phyloP scores from a whole-genome alignment of 2,329 filamentous ascomycete genomes.

The Apiospora sp. region DNA sequence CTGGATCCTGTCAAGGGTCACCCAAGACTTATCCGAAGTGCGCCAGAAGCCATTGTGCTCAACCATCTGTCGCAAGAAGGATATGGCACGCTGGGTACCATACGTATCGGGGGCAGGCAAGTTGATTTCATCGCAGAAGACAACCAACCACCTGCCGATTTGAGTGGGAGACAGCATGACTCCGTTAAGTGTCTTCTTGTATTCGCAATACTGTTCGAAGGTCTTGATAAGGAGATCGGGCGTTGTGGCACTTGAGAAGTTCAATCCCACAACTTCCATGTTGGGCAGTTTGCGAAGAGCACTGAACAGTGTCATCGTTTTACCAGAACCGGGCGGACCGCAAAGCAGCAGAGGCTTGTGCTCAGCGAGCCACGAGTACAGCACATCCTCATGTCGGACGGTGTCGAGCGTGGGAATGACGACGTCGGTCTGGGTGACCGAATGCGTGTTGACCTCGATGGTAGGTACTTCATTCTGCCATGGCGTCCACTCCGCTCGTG shows the following conservation, averaged over 20 bases:
- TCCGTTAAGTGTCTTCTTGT: conserved; percentile 97
- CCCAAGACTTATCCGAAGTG: conserved; percentile 96
- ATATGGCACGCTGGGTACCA: conserved; percentile 95
- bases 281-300: conserved; percentile 95
- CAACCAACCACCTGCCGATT: conserved; percentile 95
- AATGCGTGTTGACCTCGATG: conserved; percentile 98
- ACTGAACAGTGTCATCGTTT: conserved; percentile 99
- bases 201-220: conserved; percentile 99
- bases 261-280: conserved; percentile 98
- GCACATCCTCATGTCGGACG: conserved; percentile 96
- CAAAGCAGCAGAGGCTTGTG: conserved; percentile 97
- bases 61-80: conserved; percentile 95
- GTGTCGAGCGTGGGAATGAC: conserved; percentile 98
- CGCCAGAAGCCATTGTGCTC: conserved; percentile 99
- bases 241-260: conserved; percentile 98
- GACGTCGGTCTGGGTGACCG: conserved; percentile 95
- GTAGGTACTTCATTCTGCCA: conserved; percentile 96
- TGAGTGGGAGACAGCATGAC: conserved; percentile 95
- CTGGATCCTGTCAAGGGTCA: conserved; percentile 95
- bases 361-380: conserved; percentile 99
- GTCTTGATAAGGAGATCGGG: conserved; percentile 98
- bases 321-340: conserved; percentile 96
- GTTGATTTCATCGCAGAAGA: conserved; percentile 99
- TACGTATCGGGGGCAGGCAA: conserved; percentile 97
- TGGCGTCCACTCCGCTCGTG: conserved; percentile 85